Conservation (phyloP, 345 rosid species). For the Toxicodendron radicans region DNA sequence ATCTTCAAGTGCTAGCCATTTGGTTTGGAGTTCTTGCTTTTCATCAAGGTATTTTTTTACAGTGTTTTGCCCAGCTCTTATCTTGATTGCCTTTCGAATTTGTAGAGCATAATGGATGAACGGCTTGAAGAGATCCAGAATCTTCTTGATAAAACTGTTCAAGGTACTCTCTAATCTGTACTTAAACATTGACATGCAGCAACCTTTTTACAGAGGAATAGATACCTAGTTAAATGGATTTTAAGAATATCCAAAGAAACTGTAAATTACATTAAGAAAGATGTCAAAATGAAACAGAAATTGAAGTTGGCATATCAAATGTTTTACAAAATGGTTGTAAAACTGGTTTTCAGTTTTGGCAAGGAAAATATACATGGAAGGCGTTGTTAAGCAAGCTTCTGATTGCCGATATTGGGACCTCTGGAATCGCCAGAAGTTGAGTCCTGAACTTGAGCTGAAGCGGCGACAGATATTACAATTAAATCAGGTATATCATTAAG, state of each 20-base stretch:
- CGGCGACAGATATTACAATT: conserved; percentile 54
- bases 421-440: conserved; percentile 85
- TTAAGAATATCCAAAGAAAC: not conserved
- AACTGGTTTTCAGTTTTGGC: conserved; percentile 67
- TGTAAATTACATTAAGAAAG: not conserved
- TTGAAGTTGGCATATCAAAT: not conserved
- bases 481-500: conserved; percentile 55
- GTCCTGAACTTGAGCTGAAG: conserved; percentile 84
- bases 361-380: conserved; percentile 71
- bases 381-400: conserved; percentile 80
- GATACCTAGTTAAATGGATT: not conserved
- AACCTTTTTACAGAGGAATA: not conserved
- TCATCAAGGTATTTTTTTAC: conserved; percentile 9
- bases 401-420: conserved; percentile 82
- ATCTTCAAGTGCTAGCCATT: conserved; percentile 4
- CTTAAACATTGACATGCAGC: conserved; percentile 6
- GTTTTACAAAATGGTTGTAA: conserved; percentile 9
- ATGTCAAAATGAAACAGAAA: not conserved
- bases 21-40: conserved; percentile 8
- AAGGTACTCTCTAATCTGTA: conserved; percentile 50
- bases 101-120: conserved; percentile 60
- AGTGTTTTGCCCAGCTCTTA: not conserved
- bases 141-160: conserved; percentile 79
- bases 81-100: conserved; percentile 33
- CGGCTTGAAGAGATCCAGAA: conserved; percentile 58